Conservation (phyloP, 805 yeast species). For the Wickerhamiella lipophila region DNA sequence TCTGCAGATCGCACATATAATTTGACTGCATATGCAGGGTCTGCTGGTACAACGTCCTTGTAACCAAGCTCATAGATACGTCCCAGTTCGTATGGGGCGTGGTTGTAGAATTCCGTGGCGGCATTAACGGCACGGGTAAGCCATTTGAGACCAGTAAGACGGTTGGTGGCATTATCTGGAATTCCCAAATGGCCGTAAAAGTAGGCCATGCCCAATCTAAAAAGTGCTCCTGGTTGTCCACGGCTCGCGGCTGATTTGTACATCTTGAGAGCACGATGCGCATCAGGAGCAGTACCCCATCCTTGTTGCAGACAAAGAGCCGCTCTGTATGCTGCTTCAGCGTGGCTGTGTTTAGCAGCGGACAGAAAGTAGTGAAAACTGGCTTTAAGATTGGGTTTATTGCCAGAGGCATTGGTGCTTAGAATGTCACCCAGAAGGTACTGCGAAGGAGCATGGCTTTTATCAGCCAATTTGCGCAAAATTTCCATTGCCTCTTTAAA, state of each 20-base stretch:
- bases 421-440: conserved; percentile 84
- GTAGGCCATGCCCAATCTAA: conserved; percentile 75
- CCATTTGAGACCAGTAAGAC: conserved; percentile 88
- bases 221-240: conserved; percentile 96
- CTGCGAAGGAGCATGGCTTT: conserved; percentile 82
- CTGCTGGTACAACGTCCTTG: conserved; percentile 74
- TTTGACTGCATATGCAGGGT: conserved; percentile 70
- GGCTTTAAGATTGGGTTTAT: conserved; percentile 63
- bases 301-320: conserved; percentile 91
- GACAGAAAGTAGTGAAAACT: conserved; percentile 66
- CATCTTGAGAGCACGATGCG: conserved; percentile 72
- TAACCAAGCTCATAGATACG: conserved; percentile 75
- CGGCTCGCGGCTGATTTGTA: conserved; percentile 76
- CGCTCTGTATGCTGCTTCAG: conserved; percentile 82
- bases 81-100: conserved; percentile 91
- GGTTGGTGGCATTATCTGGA: conserved; percentile 47
- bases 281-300: conserved; percentile 78
- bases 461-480: conserved; percentile 57
- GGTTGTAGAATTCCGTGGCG: conserved; percentile 73
- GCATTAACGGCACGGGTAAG: conserved; percentile 70
- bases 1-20: conserved; percentile 80
- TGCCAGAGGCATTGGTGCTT: conserved; percentile 63
- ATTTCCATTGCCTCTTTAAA: conserved; percentile 66
- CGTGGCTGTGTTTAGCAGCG: conserved; percentile 89
- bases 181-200: conserved; percentile 80